Percentiles rank a stretch among this genome's conserved stretches.
phyloP scores from a whole-genome alignment of 1,284 basidiomycete genomes.

The Marasmius tenuissimus region DNA sequence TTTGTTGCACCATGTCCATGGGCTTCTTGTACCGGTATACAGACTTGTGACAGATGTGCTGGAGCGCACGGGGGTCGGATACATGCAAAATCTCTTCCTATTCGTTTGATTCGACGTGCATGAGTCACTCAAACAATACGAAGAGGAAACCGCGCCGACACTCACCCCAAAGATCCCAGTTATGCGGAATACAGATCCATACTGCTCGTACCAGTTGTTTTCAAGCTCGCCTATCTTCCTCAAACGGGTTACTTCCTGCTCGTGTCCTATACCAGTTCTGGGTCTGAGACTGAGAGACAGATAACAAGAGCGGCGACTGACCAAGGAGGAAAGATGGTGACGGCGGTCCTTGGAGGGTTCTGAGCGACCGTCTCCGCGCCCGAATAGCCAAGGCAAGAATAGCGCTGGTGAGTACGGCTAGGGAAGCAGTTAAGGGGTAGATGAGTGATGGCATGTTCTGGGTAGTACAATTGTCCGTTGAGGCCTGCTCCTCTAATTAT shows the following conservation, averaged over 20 bases:
- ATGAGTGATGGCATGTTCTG: too few species aligned
- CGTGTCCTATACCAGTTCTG: conserved; percentile 20
- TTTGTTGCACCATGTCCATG: not conserved
- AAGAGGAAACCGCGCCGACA: not conserved
- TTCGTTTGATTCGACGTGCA: not conserved
- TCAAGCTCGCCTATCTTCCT: conserved; percentile 31
- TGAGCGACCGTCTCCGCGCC: not conserved
- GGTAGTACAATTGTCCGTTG: too few species aligned
- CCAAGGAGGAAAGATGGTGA: conserved; percentile 9
- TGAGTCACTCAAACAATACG: not conserved
- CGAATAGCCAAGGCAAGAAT: not conserved
- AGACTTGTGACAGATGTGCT: conserved; percentile 1
- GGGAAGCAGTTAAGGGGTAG: too few species aligned
- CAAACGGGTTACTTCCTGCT: conserved; percentile 18
- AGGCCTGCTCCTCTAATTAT: too few species aligned
- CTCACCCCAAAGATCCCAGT: conserved; percentile 27
- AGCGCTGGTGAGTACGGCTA: too few species aligned
- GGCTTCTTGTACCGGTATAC: not conserved
- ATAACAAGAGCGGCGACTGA: not conserved
- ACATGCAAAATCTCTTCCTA: not conserved
- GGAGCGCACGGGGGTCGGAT: not conserved
- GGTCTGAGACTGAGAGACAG: too few species aligned
- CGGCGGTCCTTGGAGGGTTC: conserved; percentile 11
- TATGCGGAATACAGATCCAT: conserved; percentile 29
- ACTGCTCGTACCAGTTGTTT: conserved; percentile 27